Evolutionary conservation across 495 filamentous ascomycete genomes (phyloP).

Genomic region (Talaromyces proteolyticus): DNA sequence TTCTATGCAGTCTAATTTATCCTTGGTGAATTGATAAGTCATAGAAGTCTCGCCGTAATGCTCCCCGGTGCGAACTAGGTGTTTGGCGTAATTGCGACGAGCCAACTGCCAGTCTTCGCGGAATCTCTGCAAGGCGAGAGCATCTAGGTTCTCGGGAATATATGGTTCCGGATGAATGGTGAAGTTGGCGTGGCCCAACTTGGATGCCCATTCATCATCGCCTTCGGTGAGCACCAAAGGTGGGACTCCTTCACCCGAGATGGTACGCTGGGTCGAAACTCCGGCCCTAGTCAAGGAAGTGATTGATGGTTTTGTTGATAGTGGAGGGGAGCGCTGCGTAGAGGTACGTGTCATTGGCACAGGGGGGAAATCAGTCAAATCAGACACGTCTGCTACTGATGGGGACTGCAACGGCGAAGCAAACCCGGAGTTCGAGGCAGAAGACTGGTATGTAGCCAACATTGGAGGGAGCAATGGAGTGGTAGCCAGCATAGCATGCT

Average conservation of each 20-base stretch:
- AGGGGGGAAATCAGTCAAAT: conserved; percentile 23
- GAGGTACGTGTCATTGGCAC: conserved; percentile 40
- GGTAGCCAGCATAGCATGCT: conserved; percentile 48
- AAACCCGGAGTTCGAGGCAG: conserved; percentile 35
- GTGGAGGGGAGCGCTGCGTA: conserved; percentile 62
- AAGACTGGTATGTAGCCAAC: conserved; percentile 49
- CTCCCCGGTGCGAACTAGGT: conserved; percentile 77
- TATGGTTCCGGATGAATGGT: conserved; percentile 83
- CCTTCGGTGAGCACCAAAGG: conserved; percentile 56
- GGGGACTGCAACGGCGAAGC: conserved; percentile 82
- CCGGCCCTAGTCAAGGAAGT: conserved; percentile 62
- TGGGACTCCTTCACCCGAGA: conserved; percentile 50
- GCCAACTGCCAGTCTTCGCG: conserved; percentile 77
- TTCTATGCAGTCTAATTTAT: conserved; percentile 80
- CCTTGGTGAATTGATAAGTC: conserved; percentile 72
- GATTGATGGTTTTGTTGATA: conserved; percentile 73
- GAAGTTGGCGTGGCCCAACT: conserved; percentile 88
- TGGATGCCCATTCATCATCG: conserved; percentile 73
- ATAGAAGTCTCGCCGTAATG: conserved; percentile 82
- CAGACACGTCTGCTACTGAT: conserved; percentile 46
- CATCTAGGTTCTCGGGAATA: conserved; percentile 50
- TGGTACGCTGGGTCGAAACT: conserved; percentile 37
- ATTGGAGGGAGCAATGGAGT: conserved; percentile 82
- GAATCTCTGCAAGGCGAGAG: conserved; percentile 59
- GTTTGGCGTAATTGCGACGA: conserved; percentile 73